Percentiles rank a stretch among this genome's conserved stretches.
Conservation (phyloP, 225 moss, liverwort and hornwort genomes). For the Neckera pumila region DNA sequence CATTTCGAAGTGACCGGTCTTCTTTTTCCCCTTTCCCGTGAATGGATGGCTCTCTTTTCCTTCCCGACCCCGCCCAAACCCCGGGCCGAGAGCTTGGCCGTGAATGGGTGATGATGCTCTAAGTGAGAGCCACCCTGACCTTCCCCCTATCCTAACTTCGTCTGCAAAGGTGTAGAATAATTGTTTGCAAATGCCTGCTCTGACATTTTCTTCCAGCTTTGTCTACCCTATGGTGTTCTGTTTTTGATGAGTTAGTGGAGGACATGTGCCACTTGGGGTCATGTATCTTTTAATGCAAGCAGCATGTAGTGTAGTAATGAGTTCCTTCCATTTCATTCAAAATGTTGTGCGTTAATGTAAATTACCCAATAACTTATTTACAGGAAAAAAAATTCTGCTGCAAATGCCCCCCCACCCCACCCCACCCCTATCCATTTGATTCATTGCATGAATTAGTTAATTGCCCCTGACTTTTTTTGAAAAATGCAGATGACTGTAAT, state of each 20-base stretch:
- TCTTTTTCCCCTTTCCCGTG: too few species aligned
- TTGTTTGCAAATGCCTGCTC: neutral
- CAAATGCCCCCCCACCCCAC: too few species aligned
- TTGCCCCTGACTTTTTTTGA: too few species aligned
- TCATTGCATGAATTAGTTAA: neutral
- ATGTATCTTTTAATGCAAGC: neutral
- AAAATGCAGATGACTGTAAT: neutral
- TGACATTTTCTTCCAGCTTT: neutral
- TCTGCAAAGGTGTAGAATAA: neutral
- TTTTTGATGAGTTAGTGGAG: neutral
- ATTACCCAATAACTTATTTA: neutral
- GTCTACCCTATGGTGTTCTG: neutral
- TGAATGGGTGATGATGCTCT: too few species aligned
- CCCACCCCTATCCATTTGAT: too few species aligned
- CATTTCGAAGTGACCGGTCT: too few species aligned
- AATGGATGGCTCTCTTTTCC: too few species aligned
- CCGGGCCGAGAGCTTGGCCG: too few species aligned
- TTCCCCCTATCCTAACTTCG: neutral
- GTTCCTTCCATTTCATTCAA: neutral
- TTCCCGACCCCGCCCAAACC: too few species aligned
- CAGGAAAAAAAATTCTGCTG: too few species aligned
- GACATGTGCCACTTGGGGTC: neutral
- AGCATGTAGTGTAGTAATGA: too few species aligned
- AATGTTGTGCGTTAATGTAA: neutral
- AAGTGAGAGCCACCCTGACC: neutral